Base-by-base conservation (phyloP, 2,329 filamentous ascomycete genomes). In the Podosphaera xanthii region DNA sequence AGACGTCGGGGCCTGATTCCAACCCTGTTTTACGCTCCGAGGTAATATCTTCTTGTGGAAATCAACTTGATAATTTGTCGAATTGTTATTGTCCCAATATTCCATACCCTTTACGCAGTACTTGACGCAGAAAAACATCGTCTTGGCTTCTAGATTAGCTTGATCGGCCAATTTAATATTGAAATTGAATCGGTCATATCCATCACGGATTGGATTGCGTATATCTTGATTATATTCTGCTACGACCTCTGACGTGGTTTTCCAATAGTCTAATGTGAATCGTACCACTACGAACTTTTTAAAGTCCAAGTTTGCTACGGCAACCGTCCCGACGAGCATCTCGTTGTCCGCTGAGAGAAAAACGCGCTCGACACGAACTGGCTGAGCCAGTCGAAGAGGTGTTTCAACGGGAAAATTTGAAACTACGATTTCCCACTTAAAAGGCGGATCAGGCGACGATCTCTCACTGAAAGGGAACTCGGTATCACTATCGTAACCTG, bases 211-310 rank as follows among this genome's bases (percentile, higher is more conserved):
- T 64, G 80, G 80, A 35, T 81, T 80, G 50, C 82, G 80, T 53
- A 91, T 79, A 71, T 92, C 86, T 62, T 86, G 80, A 69, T 83
- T 84, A 73, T 81, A 98, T 66, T 96, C 89, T n/a, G 87, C 91
- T 44, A 78, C 77, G 1, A 97, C 86, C 69, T 98, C 92, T 0
- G 92, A 98, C 0, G 90, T 94, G 0, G 92, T 98, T 77, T 94
- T 95, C 92, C 92, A 98, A 73, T 94, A 92, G 71, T 98, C 92
- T 54, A 96, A 78, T 0, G 92, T 98, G 71, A 98, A 98, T 57
- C 92, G 82, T 70, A 88, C 91, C n/a, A 85, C 82, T 59, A 98
- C 87, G 4, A 77, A 71, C 72, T 98, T 98, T 59, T 90, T 80
- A 72, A 94, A 98, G 0, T 89, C 81, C 50, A 97, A 72, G 71